These are phyloP conservation scores for Linanthus parryae DNA, from an alignment of 148 eudicot genomes.

Conservation along the genomic window DNA sequence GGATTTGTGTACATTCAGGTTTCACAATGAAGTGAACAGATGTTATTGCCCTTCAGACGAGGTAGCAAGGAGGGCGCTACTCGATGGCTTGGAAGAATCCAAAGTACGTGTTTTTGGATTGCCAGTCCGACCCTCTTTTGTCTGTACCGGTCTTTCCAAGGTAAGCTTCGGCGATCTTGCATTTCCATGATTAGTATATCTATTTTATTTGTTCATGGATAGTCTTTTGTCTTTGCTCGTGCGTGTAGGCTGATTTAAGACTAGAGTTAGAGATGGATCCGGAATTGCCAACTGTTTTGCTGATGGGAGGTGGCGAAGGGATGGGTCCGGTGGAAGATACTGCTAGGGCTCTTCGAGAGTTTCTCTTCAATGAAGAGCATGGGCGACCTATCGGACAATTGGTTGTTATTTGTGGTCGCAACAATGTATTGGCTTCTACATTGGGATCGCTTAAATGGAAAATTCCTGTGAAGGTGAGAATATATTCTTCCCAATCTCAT, in stretches of 20 bases:
- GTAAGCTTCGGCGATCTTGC: conserved; percentile 18
- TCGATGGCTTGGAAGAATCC: conserved; percentile 73
- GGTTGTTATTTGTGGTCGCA: conserved; percentile 83
- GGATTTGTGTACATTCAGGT: conserved; percentile 39
- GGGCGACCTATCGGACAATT: conserved; percentile 84
- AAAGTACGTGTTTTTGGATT: conserved; percentile 83
- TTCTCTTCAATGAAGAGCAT: conserved; percentile 46
- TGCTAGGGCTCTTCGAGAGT: conserved; percentile 70
- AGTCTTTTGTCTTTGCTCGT: conserved; percentile 1
- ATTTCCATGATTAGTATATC: background rate
- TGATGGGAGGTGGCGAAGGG: conserved; percentile 99
- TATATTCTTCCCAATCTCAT: background rate
- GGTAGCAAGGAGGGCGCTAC: conserved; percentile 85
- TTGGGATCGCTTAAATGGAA: conserved; percentile 78
- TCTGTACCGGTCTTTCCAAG: conserved; percentile 69
- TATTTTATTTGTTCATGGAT: background rate
- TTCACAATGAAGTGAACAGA: conserved; percentile 83
- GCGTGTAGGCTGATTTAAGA: conserved; percentile 60
- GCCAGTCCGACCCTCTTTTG: conserved; percentile 93
- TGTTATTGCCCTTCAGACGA: conserved; percentile 90
- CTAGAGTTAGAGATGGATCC: conserved; percentile 77
- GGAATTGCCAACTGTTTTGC: conserved; percentile 65
- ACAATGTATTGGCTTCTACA: conserved; percentile 49
- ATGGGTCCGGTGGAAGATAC: conserved; percentile 97
- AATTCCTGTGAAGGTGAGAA: conserved; percentile 75